Evolutionary conservation across 805 yeast species (phyloP).

Genomic region (Pichia occidentalis): DNA sequence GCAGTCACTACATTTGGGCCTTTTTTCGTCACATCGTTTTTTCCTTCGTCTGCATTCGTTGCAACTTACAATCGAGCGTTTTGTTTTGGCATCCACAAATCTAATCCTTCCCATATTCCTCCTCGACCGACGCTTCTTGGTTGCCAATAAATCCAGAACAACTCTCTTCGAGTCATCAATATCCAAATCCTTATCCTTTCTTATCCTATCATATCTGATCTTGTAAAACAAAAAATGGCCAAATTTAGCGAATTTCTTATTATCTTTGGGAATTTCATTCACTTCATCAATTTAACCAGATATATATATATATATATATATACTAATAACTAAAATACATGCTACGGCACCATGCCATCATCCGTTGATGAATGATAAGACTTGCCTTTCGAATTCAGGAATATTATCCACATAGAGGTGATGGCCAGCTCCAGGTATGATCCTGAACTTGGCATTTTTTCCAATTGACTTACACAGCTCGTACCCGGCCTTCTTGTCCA

Average conservation of each 20-base stretch:
- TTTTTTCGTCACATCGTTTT: constrained; percentile 38
- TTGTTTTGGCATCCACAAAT: constrained; percentile 8
- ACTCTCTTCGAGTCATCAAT: too few relatives aligned
- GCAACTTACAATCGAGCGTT: constrained; percentile 10
- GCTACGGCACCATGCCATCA: background rate
- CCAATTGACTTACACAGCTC: constrained; percentile 34
- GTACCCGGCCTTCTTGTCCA: constrained; percentile 56
- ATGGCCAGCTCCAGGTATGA: constrained; percentile 44
- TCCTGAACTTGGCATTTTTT: constrained; percentile 27
- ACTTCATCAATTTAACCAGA: too few relatives aligned
- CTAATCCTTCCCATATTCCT: constrained; percentile 2
- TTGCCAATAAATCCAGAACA: too few relatives aligned
- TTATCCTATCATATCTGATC: too few relatives aligned
- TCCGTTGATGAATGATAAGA: constrained; percentile 21
- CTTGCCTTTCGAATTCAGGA: constrained; percentile 24
- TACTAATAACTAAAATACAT: too few relatives aligned
- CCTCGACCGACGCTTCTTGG: too few relatives aligned
- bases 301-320: too few relatives aligned
- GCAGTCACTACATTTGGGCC: constrained; percentile 39
- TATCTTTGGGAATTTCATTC: too few relatives aligned
- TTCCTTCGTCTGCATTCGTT: constrained; percentile 39
- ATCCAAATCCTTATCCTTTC: too few relatives aligned
- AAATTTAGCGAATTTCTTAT: too few relatives aligned
- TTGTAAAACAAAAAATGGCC: too few relatives aligned
- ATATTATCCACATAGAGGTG: constrained; percentile 50